Percentiles rank a stretch among this genome's conserved stretches.
These are phyloP conservation scores for Rhodamnia rubescens DNA, from an alignment of 345 rosid species.

Conservation along the genomic window DNA sequence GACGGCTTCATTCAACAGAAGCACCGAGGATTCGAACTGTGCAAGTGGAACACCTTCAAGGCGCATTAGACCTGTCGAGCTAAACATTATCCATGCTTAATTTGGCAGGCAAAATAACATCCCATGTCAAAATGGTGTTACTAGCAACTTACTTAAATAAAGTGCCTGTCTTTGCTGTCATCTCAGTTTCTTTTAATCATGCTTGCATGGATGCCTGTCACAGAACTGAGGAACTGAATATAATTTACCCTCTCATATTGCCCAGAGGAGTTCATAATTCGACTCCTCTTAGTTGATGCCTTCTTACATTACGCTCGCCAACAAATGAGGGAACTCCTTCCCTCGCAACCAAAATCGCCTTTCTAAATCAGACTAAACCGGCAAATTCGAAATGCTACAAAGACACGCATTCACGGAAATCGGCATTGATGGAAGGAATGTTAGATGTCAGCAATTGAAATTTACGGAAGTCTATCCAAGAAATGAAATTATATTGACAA, in stretches of 20 bases:
- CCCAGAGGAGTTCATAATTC: neutral
- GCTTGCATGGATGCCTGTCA: neutral
- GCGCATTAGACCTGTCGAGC: neutral
- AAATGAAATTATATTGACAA: neutral
- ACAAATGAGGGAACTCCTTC: neutral
- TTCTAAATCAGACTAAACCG: neutral
- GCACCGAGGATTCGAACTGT: constrained; percentile 17
- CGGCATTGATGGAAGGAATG: neutral
- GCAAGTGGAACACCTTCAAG: constrained; percentile 25
- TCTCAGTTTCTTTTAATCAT: neutral
- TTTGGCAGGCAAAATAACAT: neutral
- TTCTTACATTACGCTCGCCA: neutral
- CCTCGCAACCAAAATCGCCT: neutral
- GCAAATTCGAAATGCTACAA: neutral
- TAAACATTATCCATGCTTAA: neutral
- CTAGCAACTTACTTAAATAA: constrained; percentile 13
- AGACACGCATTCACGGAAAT: neutral
- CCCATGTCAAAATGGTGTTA: neutral
- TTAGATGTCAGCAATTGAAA: neutral
- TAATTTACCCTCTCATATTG: neutral
- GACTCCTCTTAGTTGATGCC: neutral
- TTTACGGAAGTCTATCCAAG: neutral
- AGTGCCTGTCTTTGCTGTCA: constrained; percentile 3
- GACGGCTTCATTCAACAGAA: constrained; percentile 10
- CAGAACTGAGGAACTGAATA: neutral